Percentiles rank a stretch among this genome's conserved stretches.
These are phyloP conservation scores for Guadua angustifolia DNA, from an alignment of 176 grass and related monocot genomes.

Conservation along the genomic window DNA sequence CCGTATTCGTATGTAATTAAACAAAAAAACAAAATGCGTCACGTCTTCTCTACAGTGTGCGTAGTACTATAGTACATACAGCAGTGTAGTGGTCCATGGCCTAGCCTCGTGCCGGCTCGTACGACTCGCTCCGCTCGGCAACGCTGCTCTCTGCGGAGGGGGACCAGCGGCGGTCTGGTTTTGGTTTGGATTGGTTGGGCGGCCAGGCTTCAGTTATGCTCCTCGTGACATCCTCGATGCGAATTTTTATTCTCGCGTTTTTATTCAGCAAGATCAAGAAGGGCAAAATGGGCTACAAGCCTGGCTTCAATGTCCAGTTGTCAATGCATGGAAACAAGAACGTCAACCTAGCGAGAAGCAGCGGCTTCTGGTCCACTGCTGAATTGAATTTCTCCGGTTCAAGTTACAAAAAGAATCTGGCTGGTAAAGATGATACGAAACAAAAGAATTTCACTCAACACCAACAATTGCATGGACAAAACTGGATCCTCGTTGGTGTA, in stretches of 20 bases:
- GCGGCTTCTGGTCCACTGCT: neutral
- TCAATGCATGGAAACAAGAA: neutral
- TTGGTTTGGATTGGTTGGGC: conserved; percentile 41
- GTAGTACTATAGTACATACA: neutral
- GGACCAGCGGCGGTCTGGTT: conserved; percentile 30
- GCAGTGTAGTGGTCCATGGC: neutral
- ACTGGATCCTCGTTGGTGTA: conserved; percentile 11
- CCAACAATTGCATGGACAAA: neutral
- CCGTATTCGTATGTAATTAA: conserved; percentile 20
- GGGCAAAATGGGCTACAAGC: neutral
- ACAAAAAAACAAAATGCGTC: neutral
- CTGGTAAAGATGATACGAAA: neutral
- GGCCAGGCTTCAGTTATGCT: conserved; percentile 17
- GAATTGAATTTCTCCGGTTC: conserved; percentile 13
- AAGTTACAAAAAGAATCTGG: conserved; percentile 46
- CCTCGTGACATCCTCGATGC: conserved; percentile 11
- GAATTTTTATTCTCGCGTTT: neutral
- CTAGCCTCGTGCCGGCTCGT: neutral
- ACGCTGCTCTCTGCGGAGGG: neutral
- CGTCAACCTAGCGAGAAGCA: neutral
- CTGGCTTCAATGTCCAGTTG: neutral
- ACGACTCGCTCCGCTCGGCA: neutral
- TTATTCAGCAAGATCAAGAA: neutral
- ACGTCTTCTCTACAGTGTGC: neutral
- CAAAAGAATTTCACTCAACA: neutral